These are phyloP conservation scores for Tuber microsphaerosporum DNA, from an alignment of 495 filamentous ascomycete species.

Conservation along the genomic window DNA sequence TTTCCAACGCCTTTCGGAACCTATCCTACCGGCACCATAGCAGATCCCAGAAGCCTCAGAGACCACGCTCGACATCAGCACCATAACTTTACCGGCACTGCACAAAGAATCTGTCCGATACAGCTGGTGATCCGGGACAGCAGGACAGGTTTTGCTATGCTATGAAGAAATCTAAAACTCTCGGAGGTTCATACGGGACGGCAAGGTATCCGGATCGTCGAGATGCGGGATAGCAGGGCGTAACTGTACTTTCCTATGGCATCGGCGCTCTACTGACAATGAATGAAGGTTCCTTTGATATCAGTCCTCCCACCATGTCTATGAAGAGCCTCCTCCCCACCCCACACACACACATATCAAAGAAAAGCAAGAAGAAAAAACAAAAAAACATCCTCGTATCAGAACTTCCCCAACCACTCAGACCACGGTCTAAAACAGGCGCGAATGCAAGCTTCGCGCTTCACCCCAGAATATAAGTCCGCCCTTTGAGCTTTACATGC, in stretches of 20 bases:
- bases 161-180: no score
- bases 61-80: background rate
- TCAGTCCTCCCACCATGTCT: background rate
- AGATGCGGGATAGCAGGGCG: no score
- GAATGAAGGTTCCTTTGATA: background rate
- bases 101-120: no score
- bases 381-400: background rate
- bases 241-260: background rate
- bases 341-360: background rate
- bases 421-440: background rate
- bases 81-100: background rate
- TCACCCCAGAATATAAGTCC: background rate
- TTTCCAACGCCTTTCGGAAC: background rate
- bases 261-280: background rate
- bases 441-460: slow-evolving; percentile 4
- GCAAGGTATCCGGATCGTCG: no score
- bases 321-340: background rate
- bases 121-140: no score
- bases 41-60: no score
- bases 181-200: no score
- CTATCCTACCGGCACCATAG: background rate
- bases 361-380: background rate
- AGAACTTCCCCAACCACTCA: background rate
- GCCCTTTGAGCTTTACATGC: background rate
- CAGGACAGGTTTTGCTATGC: no score